Evolutionary conservation across 169 alveolate species (phyloP).

Genomic region (Theileria annulata): DNA sequence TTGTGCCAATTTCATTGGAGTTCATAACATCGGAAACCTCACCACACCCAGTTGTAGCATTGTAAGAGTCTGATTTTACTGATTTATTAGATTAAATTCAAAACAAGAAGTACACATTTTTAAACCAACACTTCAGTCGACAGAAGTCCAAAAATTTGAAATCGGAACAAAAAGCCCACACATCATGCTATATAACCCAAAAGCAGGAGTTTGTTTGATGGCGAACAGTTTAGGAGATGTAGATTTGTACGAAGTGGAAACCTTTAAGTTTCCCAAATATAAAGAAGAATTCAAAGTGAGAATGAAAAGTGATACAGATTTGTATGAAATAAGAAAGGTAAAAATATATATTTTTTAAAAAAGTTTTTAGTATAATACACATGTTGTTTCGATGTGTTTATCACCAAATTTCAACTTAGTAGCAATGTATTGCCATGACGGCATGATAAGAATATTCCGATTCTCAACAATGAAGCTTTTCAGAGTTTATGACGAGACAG

Average conservation of each 20-base stretch:
- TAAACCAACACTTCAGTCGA: slow-evolving; percentile 56
- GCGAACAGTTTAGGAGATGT: slow-evolving; percentile 80
- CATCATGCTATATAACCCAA: slow-evolving; percentile 67
- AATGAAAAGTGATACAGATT: slow-evolving; percentile 87
- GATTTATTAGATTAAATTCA: slow-evolving; percentile 17
- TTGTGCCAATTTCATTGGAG: slow-evolving; percentile 75
- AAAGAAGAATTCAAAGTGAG: slow-evolving; percentile 43
- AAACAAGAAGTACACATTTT: slow-evolving; percentile 33
- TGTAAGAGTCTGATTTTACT: slow-evolving; percentile 47
- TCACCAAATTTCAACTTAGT: slow-evolving; percentile 81
- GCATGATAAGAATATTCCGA: slow-evolving; percentile 81
- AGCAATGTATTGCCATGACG: slow-evolving; percentile 82
- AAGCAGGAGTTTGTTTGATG: slow-evolving; percentile 69
- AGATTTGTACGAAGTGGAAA: slow-evolving; percentile 79
- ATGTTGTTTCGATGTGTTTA: slow-evolving; percentile 78
- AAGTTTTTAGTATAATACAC: slow-evolving; percentile 67
- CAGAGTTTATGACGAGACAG: slow-evolving; percentile 83
- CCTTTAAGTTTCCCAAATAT: slow-evolving; percentile 72
- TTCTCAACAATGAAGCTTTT: slow-evolving; percentile 84
- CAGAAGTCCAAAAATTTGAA: background rate
- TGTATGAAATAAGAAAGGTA: slow-evolving; percentile 82
- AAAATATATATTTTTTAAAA: background rate
- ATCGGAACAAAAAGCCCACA: slow-evolving; percentile 52
- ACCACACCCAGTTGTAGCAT: slow-evolving; percentile 65
- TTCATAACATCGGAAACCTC: slow-evolving; percentile 56